These are phyloP conservation scores for Penicillium maclennaniae DNA, from an alignment of 495 filamentous ascomycete genomes.

Conservation along the genomic window DNA sequence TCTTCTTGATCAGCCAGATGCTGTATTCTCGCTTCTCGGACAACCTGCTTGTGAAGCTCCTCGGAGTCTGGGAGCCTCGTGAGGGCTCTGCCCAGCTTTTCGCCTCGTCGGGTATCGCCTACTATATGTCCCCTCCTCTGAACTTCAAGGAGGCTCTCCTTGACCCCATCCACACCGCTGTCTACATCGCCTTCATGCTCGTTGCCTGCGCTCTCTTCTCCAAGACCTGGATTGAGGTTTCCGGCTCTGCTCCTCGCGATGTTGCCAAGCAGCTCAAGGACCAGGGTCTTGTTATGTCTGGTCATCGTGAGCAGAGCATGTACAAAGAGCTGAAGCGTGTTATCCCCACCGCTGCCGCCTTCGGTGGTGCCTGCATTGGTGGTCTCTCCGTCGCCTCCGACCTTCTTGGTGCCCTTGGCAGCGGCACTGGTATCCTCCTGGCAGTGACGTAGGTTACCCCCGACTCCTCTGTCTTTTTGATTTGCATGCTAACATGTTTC, in stretches of 20 bases:
- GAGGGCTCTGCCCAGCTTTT: slow-evolving; percentile 95
- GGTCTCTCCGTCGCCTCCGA: slow-evolving; percentile 93
- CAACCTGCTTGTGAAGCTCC: slow-evolving; percentile 92
- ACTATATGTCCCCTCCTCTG: slow-evolving; percentile 98
- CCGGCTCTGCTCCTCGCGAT: slow-evolving; percentile 92
- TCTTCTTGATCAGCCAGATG: slow-evolving; percentile 99
- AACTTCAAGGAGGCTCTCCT: slow-evolving; percentile 95
- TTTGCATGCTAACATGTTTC: slow-evolving; percentile 16
- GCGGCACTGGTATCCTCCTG: slow-evolving; percentile 94
- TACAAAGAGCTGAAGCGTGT: slow-evolving; percentile 99
- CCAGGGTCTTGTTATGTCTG: slow-evolving; percentile 98
- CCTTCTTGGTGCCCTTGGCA: slow-evolving; percentile 92
- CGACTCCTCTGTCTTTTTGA: not conserved
- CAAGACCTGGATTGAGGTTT: slow-evolving; percentile 99
- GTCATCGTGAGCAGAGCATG: slow-evolving; percentile 99
- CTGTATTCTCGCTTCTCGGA: slow-evolving; percentile 97
- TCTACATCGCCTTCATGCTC: slow-evolving; percentile 97
- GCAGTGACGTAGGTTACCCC: slow-evolving; percentile 86
- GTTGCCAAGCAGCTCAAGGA: slow-evolving; percentile 99
- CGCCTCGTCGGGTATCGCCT: slow-evolving; percentile 86
- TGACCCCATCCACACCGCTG: slow-evolving; percentile 92
- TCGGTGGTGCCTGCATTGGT: slow-evolving; percentile 98
- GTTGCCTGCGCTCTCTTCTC: slow-evolving; percentile 97
- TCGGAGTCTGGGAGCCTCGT: slow-evolving; percentile 97
- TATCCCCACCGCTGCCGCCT: slow-evolving; percentile 96